These are phyloP conservation scores for Tolypocladium sp. DNA, from an alignment of 2,329 filamentous ascomycete species.

Conservation along the genomic window DNA sequence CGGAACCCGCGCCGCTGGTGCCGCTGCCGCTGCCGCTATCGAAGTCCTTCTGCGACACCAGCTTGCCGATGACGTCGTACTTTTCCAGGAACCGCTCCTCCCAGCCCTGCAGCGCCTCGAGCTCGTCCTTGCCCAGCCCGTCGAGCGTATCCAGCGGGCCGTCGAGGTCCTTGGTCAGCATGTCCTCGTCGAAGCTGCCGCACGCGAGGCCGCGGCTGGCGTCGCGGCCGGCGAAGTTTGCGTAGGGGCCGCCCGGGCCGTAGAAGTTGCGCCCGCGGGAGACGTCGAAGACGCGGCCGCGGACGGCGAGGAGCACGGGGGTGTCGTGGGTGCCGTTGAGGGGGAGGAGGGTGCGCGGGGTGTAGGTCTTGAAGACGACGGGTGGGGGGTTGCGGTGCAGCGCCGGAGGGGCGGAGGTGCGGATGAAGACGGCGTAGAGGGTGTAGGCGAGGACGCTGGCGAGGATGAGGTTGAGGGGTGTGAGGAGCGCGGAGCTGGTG, in stretches of 20 bases:
- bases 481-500: conserved; percentile 36
- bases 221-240: conserved; percentile 91
- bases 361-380: conserved; percentile 60
- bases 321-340: conserved; percentile 67
- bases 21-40: conserved; percentile 3
- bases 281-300: conserved; percentile 87
- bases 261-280: conserved; percentile 85
- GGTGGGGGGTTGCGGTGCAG: conserved; percentile 47
- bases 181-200: conserved; percentile 88
- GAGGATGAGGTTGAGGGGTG: conserved; percentile 56
- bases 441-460: conserved; percentile 47
- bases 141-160: conserved; percentile 70
- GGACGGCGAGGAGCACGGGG: conserved; percentile 85
- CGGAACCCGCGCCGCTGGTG: neutral
- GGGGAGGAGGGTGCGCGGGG: conserved; percentile 70
- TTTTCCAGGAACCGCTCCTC: conserved; percentile 90
- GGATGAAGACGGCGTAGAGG: conserved; percentile 43
- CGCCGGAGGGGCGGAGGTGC: conserved; percentile 33
- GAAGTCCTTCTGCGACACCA: conserved; percentile 50
- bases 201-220: conserved; percentile 80
- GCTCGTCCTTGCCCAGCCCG: conserved; percentile 63
- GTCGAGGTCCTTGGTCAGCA: conserved; percentile 86
- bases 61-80: conserved; percentile 85
- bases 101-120: conserved; percentile 82
- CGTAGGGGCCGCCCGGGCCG: conserved; percentile 88